Evolutionary conservation across 1,139 yeast genomes (phyloP).

Genomic region (Kodamaea derodonti): DNA sequence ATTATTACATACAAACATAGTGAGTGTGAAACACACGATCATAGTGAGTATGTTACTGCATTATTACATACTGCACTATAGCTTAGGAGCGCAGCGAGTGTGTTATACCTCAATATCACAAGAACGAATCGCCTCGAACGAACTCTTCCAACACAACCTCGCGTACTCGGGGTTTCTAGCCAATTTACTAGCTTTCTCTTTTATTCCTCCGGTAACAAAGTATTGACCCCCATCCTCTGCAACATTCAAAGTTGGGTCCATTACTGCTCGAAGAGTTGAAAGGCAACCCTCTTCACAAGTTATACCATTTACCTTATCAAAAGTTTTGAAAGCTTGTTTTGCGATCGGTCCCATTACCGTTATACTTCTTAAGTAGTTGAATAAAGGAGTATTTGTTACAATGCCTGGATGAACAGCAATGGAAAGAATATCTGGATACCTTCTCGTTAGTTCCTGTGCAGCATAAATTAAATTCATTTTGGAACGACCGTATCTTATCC

Average conservation of each 20-base stretch:
- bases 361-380: slow-evolving; percentile 27
- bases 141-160: slow-evolving; percentile 24
- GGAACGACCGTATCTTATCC: slow-evolving; percentile 36
- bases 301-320: slow-evolving; percentile 22
- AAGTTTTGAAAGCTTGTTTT: slow-evolving; percentile 14
- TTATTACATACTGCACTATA: too few relatives aligned
- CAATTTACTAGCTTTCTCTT: slow-evolving; percentile 20
- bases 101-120: slow-evolving; percentile 1
- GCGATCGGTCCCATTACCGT: slow-evolving; percentile 23
- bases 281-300: slow-evolving; percentile 33
- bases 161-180: slow-evolving; percentile 23
- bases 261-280: slow-evolving; percentile 32
- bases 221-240: slow-evolving; percentile 31
- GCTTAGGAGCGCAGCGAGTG: too few relatives aligned
- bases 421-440: slow-evolving; percentile 31
- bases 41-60: too few relatives aligned
- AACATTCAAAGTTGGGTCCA: slow-evolving; percentile 25
- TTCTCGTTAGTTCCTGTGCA: slow-evolving; percentile 22
- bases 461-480: slow-evolving; percentile 34
- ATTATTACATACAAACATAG: too few relatives aligned
- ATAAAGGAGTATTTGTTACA: slow-evolving; percentile 33
- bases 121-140: slow-evolving; percentile 3
- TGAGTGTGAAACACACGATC: too few relatives aligned
- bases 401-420: slow-evolving; percentile 41
- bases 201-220: slow-evolving; percentile 33